A percentile compares a stretch with the other conserved stretches of the same genome.
Evolutionary conservation across 768 basidiomycete genomes (phyloP).

Genomic region (Xerocomellus amylosporus): DNA sequence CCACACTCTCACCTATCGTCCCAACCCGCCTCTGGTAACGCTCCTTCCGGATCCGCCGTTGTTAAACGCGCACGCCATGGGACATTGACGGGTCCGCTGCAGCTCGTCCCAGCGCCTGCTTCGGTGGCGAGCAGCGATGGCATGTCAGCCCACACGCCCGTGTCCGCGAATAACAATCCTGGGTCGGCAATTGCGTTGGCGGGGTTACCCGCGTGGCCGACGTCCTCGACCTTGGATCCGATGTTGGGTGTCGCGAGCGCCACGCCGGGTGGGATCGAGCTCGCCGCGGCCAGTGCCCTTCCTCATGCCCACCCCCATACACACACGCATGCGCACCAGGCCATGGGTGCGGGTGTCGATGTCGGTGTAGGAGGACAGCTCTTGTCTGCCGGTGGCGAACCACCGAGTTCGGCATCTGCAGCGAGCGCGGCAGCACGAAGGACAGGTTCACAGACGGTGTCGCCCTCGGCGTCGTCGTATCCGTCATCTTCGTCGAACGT

Average conservation of each 20-base stretch:
- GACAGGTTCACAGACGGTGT: conserved; percentile 11
- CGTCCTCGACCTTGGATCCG: conserved; percentile 28
- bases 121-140: conserved; percentile 15
- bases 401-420: conserved; percentile 8
- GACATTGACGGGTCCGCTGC: conserved; percentile 23
- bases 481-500: conserved; percentile 15
- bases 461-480: conserved; percentile 18
- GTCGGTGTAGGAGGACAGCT: conserved; percentile 20
- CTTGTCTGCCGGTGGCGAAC: conserved; percentile 12
- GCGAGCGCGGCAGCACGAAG: conserved; percentile 10
- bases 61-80: conserved; percentile 32
- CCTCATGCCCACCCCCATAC: conserved; percentile 10
- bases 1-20: conserved; percentile 2
- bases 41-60: background rate
- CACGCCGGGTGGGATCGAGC: conserved; percentile 33
- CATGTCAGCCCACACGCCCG: conserved; percentile 20
- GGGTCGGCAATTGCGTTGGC: conserved; percentile 23
- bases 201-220: conserved; percentile 34
- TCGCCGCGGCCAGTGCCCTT: conserved; percentile 14
- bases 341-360: conserved; percentile 8
- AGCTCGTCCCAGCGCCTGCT: conserved; percentile 18
- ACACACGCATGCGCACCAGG: conserved; percentile 11
- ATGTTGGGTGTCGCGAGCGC: conserved; percentile 34
- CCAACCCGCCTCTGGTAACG: conserved; percentile 7
- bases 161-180: conserved; percentile 10